Base-by-base conservation (phyloP, 2,329 filamentous ascomycete genomes). In the Fusarium aywerte region DNA sequence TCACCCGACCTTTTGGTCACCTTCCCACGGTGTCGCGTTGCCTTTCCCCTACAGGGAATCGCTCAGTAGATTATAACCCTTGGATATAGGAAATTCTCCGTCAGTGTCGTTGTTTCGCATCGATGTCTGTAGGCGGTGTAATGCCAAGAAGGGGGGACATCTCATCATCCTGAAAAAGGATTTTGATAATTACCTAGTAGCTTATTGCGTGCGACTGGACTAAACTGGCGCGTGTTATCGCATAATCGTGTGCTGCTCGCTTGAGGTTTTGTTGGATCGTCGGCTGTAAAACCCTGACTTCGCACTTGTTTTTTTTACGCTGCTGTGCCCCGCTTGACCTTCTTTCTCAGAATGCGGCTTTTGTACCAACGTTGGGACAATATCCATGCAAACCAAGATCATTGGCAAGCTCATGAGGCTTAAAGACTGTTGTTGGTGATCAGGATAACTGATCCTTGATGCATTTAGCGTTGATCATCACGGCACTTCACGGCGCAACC, bases 61-160 rank as follows among this genome's bases (percentile, higher is more conserved):
- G 79, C 82, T 87, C 84, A 85, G 85, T 80, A 88, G 84, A 88
- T 77, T 67, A 80, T 84, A 78, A 79, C 81, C 85, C 85, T 84
- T 84, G 84, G 77, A 81, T 81, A 86, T 87, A 88, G 85, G 86
- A 88, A 88, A 84, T 87, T 82, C 87, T 77, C 78, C 83, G 82
- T 77, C 78, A 75, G 66, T 23, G 57, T 76, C 77, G 78, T 77
- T 78, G 74, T 71, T 74, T 66, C 76, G 73, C 76, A 76, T 61
- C 62, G 62, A 48, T 64, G 25, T 36, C 79, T 74, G 78, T 79
- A 83, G 83, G 80, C 82, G 81, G 81, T 77, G 61, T 81, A 81
- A 86, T 85, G 86, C 85, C 84, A 85, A 86, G 82, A 84, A 86
- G 82, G 80, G 84, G 85, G 85, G 81, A 86, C 80, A 88, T 84